Evolutionary conservation across 345 rosid species (phyloP).

Genomic region (Brassica juncea): DNA sequence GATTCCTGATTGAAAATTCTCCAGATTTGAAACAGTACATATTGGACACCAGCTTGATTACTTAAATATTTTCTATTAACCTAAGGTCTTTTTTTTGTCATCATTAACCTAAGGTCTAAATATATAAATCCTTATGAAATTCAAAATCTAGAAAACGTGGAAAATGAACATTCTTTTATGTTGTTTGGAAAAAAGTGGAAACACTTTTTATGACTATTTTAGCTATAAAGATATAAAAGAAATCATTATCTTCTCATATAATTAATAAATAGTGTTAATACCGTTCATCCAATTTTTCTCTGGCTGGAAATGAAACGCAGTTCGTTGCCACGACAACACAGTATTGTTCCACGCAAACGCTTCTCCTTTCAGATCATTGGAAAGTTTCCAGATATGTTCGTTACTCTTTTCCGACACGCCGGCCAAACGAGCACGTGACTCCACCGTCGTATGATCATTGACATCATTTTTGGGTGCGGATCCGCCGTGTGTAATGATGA

Average conservation of each 20-base stretch:
- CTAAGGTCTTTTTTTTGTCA: background rate
- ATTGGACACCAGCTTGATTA: background rate
- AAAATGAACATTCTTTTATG: conserved; percentile 10
- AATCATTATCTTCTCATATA: background rate
- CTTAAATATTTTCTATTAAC: background rate
- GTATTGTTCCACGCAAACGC: conserved; percentile 76
- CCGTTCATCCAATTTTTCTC: conserved; percentile 98
- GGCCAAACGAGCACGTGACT: conserved; percentile 49
- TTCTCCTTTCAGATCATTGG: background rate
- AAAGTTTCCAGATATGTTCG: background rate
- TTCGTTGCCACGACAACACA: conserved; percentile 89
- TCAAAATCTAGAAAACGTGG: background rate
- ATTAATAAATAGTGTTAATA: conserved; percentile 27
- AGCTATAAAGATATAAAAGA: background rate
- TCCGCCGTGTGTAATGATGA: conserved; percentile 36
- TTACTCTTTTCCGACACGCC: conserved; percentile 75
- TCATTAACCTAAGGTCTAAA: too few species aligned
- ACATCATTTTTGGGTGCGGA: background rate
- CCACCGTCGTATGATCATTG: conserved; percentile 16
- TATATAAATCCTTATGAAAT: background rate
- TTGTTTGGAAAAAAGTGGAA: background rate
- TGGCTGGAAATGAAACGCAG: conserved; percentile 93
- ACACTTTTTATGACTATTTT: background rate
- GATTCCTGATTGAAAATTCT: background rate
- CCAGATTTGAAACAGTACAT: background rate